phyloP scores from a whole-genome alignment of 2,329 filamentous ascomycete genomes.

The Epichloe uncinata region DNA sequence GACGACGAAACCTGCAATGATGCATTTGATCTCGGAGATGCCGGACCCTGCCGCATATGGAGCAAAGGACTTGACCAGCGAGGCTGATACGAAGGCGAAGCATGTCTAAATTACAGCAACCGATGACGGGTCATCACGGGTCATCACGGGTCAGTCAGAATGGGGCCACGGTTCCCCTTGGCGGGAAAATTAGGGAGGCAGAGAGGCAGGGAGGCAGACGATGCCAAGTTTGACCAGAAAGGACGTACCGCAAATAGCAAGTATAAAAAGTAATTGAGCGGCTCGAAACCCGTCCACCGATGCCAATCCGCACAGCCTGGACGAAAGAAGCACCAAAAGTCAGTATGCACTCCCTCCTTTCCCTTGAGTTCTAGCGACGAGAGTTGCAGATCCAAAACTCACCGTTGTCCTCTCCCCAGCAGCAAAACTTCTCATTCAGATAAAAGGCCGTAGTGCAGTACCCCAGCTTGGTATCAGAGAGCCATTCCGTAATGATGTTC shows the following conservation, averaged over 20 bases:
- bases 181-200: not conserved
- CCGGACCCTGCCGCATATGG: conserved; percentile 94
- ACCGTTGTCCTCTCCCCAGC: conserved; percentile 88
- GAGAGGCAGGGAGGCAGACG: not conserved
- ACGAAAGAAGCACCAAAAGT: not conserved
- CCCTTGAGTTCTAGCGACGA: not conserved
- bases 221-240: not conserved
- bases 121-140: too few relatives aligned
- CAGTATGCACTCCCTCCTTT: not conserved
- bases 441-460: conserved; percentile 94
- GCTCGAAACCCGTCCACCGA: conserved; percentile 66
- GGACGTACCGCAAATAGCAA: conserved; percentile 62
- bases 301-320: conserved; percentile 79
- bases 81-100: conserved; percentile 72
- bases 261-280: conserved; percentile 78
- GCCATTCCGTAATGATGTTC: conserved; percentile 94
- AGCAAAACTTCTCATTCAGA: conserved; percentile 94
- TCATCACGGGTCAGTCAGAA: not conserved
- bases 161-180: not conserved
- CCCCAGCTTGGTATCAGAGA: conserved; percentile 91
- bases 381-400: conserved; percentile 10
- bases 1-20: conserved; percentile 98
- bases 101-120: conserved; percentile 35
- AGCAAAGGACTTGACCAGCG: conserved; percentile 78
- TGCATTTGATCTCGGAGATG: conserved; percentile 98